A percentile compares a stretch with the other conserved stretches of the same genome.
These are phyloP conservation scores for Mycena metata DNA, from an alignment of 768 basidiomycete genomes.

Conservation along the genomic window DNA sequence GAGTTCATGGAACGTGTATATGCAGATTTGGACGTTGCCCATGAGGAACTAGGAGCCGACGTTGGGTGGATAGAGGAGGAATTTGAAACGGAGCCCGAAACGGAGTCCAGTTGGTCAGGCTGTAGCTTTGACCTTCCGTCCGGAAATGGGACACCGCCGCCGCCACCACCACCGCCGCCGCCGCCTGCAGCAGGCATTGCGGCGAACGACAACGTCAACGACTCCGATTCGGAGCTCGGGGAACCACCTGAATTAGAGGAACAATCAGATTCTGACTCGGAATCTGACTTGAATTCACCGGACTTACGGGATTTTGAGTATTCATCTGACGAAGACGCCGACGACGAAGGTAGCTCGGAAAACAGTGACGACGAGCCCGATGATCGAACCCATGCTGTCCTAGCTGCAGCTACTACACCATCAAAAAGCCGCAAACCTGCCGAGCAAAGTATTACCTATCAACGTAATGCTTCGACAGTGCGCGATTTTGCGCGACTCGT, in stretches of 20 bases:
- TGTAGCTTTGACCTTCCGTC: not conserved
- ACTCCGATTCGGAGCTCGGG: not conserved
- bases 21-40: not conserved
- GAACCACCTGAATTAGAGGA: not conserved
- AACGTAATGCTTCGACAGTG: conserved; percentile 26
- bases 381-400: too few relatives aligned
- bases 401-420: too few relatives aligned
- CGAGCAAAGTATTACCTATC: not conserved
- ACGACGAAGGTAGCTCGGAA: not conserved
- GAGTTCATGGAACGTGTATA: not conserved
- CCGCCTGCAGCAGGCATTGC: not conserved
- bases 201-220: too few relatives aligned
- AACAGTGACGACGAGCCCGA: not conserved
- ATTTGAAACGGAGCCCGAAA: too few relatives aligned
- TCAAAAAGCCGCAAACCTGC: not conserved
- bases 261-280: not conserved
- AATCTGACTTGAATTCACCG: conserved; percentile 4
- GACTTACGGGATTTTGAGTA: conserved; percentile 3
- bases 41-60: too few relatives aligned
- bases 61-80: too few relatives aligned
- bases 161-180: not conserved
- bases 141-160: not conserved
- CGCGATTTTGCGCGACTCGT: conserved; percentile 27
- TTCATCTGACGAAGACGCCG: not conserved
- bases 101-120: not conserved